These are phyloP conservation scores for Colletotrichum lindemuthianum DNA, from an alignment of 2,329 filamentous ascomycete genomes.

Conservation along the genomic window DNA sequence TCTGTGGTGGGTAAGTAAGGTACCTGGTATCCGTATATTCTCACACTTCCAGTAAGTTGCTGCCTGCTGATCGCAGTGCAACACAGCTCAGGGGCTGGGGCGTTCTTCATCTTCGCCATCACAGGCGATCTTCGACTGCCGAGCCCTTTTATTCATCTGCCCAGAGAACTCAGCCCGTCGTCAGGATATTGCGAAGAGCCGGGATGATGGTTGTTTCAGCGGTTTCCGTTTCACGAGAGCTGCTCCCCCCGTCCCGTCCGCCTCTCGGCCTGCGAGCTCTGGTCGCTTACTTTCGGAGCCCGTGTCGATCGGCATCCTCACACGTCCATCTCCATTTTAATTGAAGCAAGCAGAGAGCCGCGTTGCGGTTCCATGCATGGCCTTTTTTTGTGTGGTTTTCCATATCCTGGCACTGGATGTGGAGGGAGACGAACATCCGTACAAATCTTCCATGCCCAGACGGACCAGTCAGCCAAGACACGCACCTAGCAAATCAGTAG, in stretches of 20 bases:
- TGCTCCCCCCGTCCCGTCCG: too few relatives aligned
- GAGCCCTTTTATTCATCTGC: too few relatives aligned
- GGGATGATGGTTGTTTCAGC: slow-evolving; percentile 22
- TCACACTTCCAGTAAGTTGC: slow-evolving; percentile 1
- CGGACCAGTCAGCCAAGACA: slow-evolving; percentile 18
- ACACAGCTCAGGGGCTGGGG: too few relatives aligned
- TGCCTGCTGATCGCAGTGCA: slow-evolving; percentile 3
- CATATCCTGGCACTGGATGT: not conserved
- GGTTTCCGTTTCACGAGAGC: slow-evolving; percentile 17
- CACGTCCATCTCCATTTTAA: not conserved
- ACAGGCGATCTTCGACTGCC: too few relatives aligned
- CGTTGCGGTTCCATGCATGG: slow-evolving; percentile 11
- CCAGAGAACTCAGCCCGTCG: too few relatives aligned
- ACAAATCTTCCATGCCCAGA: slow-evolving; percentile 6
- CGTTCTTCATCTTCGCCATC: too few relatives aligned
- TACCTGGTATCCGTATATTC: too few relatives aligned
- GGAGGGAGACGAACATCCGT: slow-evolving; percentile 11
- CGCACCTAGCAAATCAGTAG: not conserved
- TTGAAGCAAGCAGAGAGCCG: not conserved
- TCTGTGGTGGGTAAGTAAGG: too few relatives aligned
- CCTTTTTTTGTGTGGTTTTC: not conserved
- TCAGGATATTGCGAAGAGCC: not conserved
- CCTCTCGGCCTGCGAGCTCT: too few relatives aligned
- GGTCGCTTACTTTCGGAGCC: too few relatives aligned
- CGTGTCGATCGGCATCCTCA: slow-evolving; percentile 14